These are phyloP conservation scores for Carnegiea gigantea DNA, from an alignment of 179 eudicot genomes.

Conservation along the genomic window DNA sequence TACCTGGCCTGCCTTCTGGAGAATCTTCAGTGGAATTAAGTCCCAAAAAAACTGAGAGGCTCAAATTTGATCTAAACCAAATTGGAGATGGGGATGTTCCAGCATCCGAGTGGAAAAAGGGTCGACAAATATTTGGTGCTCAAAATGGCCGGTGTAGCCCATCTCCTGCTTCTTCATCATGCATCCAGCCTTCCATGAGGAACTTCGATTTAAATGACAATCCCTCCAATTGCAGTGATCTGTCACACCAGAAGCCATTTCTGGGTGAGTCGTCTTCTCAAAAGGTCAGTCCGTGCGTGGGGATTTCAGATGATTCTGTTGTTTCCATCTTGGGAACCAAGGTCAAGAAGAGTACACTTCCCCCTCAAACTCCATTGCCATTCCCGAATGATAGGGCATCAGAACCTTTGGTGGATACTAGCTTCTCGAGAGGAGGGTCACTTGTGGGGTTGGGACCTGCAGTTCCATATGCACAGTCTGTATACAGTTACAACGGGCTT, in stretches of 20 bases:
- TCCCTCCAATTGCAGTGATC: constrained; percentile 43
- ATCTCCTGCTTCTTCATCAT: constrained; percentile 68
- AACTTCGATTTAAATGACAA: constrained; percentile 78
- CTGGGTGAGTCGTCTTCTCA: constrained; percentile 41
- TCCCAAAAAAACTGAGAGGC: constrained; percentile 45
- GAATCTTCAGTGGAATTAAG: constrained; percentile 55
- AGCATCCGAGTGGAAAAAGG: constrained; percentile 40
- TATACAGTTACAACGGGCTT: constrained; percentile 55
- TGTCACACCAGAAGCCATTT: constrained; percentile 31
- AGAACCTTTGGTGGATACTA: constrained; percentile 46
- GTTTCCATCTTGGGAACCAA: constrained; percentile 63
- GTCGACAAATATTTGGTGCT: constrained; percentile 28
- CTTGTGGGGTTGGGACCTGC: constrained; percentile 45
- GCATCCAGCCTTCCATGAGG: constrained; percentile 52
- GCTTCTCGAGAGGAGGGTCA: constrained; percentile 44
- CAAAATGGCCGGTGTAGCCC: constrained; percentile 37
- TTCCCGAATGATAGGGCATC: constrained; percentile 42
- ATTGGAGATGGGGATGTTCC: constrained; percentile 54
- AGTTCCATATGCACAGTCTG: constrained; percentile 42
- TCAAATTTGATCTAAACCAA: constrained; percentile 66
- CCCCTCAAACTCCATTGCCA: constrained; percentile 32
- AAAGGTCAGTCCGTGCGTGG: constrained; percentile 37
- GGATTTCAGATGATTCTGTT: constrained; percentile 39
- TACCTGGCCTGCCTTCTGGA: constrained; percentile 41
- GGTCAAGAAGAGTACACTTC: constrained; percentile 37